These are phyloP conservation scores for Auricularia cornea DNA, from an alignment of 768 basidiomycete species.

Conservation along the genomic window DNA sequence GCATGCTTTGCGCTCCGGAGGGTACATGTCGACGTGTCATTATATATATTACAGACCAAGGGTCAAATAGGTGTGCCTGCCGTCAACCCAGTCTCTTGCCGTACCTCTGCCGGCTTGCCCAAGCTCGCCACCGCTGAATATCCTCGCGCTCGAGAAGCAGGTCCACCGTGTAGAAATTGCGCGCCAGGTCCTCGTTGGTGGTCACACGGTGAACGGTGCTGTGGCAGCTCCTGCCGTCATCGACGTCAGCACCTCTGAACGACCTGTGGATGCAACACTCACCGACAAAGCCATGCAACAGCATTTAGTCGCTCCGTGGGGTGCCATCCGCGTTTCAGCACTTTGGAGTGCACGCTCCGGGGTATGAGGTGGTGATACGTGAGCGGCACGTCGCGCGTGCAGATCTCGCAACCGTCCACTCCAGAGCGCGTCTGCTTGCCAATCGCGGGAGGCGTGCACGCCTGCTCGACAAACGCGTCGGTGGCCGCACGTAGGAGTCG, in stretches of 20 bases:
- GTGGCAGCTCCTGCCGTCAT: constrained; percentile 39
- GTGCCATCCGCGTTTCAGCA: constrained; percentile 52
- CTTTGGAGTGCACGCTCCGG: constrained; percentile 43
- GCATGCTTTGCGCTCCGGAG: background rate
- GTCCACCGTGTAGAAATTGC: constrained; percentile 41
- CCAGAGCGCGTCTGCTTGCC: constrained; percentile 44
- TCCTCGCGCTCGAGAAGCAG: constrained; percentile 44
- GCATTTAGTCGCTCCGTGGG: constrained; percentile 42
- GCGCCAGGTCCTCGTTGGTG: constrained; percentile 42
- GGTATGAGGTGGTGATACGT: constrained; percentile 59
- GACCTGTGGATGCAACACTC: constrained; percentile 8
- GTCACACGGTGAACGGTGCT: constrained; percentile 43
- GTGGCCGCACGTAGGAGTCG: constrained; percentile 35
- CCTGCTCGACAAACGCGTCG: constrained; percentile 35
- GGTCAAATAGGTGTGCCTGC: background rate
- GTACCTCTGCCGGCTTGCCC: constrained; percentile 36
- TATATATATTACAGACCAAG: no score
- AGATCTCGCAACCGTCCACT: constrained; percentile 46
- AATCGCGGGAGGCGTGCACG: constrained; percentile 40
- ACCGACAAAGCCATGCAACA: constrained; percentile 53
- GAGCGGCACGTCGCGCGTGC: constrained; percentile 45
- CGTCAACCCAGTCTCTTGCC: constrained; percentile 7
- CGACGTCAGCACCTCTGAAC: background rate
- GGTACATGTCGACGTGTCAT: no score
- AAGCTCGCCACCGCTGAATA: constrained; percentile 46